Percentiles rank a stretch among this genome's conserved stretches.
Conservation (phyloP, 768 basidiomycete species). For the Chalciporus chontae region DNA sequence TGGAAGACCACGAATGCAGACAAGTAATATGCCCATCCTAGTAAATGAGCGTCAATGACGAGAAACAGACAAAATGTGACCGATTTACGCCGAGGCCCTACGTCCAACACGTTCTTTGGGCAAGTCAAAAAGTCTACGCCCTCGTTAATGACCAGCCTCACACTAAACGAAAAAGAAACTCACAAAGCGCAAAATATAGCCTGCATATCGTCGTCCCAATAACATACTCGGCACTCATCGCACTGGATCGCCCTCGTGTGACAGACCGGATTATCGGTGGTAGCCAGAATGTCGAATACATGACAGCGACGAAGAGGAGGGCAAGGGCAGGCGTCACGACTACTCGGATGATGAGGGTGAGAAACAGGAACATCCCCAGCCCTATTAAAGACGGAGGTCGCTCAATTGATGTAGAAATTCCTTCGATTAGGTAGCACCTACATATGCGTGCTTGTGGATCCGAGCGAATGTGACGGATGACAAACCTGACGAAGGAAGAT, state of each 20-base stretch:
- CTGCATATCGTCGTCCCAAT: constrained; percentile 74
- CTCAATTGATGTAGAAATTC: too few relatives aligned
- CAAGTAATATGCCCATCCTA: constrained; percentile 66
- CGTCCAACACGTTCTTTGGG: constrained; percentile 82
- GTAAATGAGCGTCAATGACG: constrained; percentile 3
- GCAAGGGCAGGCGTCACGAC: constrained; percentile 65
- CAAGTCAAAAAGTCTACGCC: constrained; percentile 73
- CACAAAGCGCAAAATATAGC: constrained; percentile 71
- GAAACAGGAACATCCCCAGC: constrained; percentile 62
- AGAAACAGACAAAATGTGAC: not conserved
- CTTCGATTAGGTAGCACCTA: constrained; percentile 32
- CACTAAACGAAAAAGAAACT: constrained; percentile 25
- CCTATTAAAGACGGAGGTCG: constrained; percentile 36
- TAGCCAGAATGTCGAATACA: constrained; percentile 82
- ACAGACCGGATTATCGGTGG: constrained; percentile 81
- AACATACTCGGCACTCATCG: constrained; percentile 66
- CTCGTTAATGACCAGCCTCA: not conserved
- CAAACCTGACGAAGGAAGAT: constrained; percentile 41
- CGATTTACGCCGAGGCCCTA: constrained; percentile 65
- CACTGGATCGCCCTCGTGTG: constrained; percentile 65
- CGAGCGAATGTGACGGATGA: constrained; percentile 56
- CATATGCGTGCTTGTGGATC: constrained; percentile 74
- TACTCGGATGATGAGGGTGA: constrained; percentile 72
- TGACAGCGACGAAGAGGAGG: constrained; percentile 57
- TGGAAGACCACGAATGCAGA: constrained; percentile 61